These are phyloP conservation scores for Dryadomyces sulphureus DNA, from an alignment of 2,329 filamentous ascomycete genomes.

Conservation along the genomic window DNA sequence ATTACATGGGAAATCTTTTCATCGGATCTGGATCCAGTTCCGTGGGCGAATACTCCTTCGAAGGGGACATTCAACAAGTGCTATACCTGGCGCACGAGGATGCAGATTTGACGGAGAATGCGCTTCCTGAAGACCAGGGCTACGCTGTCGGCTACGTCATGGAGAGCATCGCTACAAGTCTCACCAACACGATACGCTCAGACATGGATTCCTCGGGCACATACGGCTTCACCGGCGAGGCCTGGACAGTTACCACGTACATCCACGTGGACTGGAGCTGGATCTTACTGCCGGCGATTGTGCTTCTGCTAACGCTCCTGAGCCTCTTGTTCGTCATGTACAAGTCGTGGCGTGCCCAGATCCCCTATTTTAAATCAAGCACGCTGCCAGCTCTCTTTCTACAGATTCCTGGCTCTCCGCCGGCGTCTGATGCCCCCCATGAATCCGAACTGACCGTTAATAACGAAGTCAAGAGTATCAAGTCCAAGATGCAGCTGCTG, in stretches of 20 bases:
- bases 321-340: not conserved
- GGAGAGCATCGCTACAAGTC: not conserved
- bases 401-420: not conserved
- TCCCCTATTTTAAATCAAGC: not conserved
- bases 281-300: not conserved
- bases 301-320: not conserved
- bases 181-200: not conserved
- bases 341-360: not conserved
- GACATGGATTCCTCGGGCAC: not conserved
- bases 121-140: not conserved
- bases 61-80: not conserved
- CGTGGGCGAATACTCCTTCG: not conserved
- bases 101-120: not conserved
- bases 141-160: not conserved
- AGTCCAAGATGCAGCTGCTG: not conserved
- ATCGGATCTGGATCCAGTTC: not conserved
- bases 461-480: not conserved
- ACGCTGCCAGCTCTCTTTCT: not conserved
- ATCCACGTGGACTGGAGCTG: not conserved
- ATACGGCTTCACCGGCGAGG: not conserved
- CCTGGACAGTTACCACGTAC: not conserved
- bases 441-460: not conserved
- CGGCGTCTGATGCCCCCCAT: not conserved
- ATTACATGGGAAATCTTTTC: not conserved
- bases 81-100: not conserved